These are phyloP conservation scores for Kwoniella bestiolae DNA, from an alignment of 768 basidiomycete genomes.

Conservation along the genomic window DNA sequence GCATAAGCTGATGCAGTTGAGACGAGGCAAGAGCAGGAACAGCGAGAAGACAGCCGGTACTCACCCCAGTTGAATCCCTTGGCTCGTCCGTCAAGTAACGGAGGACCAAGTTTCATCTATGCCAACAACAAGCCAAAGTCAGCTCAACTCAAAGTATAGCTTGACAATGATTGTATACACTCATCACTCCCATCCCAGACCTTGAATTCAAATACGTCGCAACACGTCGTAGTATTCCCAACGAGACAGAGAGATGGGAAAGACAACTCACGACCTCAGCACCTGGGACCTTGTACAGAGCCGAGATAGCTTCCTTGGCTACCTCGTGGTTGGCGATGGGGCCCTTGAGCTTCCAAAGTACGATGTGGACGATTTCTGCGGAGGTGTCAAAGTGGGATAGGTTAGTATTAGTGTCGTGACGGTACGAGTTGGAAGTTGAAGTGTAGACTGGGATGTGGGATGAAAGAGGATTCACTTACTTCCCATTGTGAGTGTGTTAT, in stretches of 20 bases:
- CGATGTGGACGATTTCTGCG: constrained; percentile 55
- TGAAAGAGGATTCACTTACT: constrained; percentile 13
- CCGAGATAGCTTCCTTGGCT: constrained; percentile 44
- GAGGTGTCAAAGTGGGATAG: background rate
- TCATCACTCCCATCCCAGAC: background rate
- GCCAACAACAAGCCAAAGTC: background rate
- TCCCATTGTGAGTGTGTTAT: constrained; percentile 19
- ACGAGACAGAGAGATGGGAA: too few relatives aligned
- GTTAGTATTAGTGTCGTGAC: background rate
- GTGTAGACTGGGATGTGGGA: background rate
- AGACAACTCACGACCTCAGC: constrained; percentile 44
- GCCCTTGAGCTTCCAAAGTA: constrained; percentile 50
- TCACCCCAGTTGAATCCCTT: constrained; percentile 56
- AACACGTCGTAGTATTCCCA: too few relatives aligned
- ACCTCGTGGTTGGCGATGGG: constrained; percentile 30
- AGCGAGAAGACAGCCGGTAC: constrained; percentile 1
- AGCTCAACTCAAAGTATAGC: background rate
- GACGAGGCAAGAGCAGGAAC: background rate
- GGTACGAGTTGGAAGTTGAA: background rate
- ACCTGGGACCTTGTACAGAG: constrained; percentile 50
- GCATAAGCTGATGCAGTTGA: background rate
- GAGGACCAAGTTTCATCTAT: constrained; percentile 49
- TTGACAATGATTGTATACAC: background rate
- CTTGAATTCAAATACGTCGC: background rate
- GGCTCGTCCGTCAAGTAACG: constrained; percentile 48